phyloP scores from a whole-genome alignment of 495 filamentous ascomycete genomes.

The Penicillium macrosclerotiorum region DNA sequence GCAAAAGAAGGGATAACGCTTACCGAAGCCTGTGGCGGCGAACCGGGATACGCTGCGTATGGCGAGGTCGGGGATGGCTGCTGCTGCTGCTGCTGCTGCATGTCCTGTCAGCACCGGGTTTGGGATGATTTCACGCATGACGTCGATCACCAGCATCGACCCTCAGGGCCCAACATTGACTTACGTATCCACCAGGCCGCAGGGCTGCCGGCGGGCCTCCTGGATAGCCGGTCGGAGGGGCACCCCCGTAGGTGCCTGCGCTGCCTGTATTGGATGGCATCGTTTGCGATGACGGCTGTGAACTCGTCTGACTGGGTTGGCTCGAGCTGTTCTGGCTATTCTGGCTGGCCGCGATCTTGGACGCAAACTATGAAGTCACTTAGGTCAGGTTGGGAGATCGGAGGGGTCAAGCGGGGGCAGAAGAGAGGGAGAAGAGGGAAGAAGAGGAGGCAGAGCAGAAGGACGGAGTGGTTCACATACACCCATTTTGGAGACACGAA shows the following conservation, averaged over 20 bases:
- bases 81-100: slow-evolving; percentile 13
- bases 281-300: no score
- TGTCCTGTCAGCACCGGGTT: neutral
- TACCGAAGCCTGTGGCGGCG: slow-evolving; percentile 40
- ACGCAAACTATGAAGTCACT: slow-evolving; percentile 36
- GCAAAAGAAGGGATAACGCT: slow-evolving; percentile 17
- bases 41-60: slow-evolving; percentile 45
- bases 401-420: slow-evolving; percentile 2
- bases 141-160: slow-evolving; percentile 22
- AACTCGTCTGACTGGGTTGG: neutral
- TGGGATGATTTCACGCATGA: slow-evolving; percentile 23
- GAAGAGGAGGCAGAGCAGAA: slow-evolving; percentile 2
- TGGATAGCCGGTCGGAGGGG: slow-evolving; percentile 41
- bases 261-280: slow-evolving; percentile 13
- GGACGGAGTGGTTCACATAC: neutral
- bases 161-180: no score
- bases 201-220: slow-evolving; percentile 41
- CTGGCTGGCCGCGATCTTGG: slow-evolving; percentile 43
- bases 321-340: slow-evolving; percentile 15
- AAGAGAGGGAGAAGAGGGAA: neutral
- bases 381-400: neutral
- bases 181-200: slow-evolving; percentile 42
- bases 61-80: slow-evolving; percentile 20
- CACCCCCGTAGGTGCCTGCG: slow-evolving; percentile 35
- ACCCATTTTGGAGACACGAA: no score